These are phyloP conservation scores for Dothidotthia symphoricarpi DNA, from an alignment of 2,329 filamentous ascomycete species.

Conservation along the genomic window DNA sequence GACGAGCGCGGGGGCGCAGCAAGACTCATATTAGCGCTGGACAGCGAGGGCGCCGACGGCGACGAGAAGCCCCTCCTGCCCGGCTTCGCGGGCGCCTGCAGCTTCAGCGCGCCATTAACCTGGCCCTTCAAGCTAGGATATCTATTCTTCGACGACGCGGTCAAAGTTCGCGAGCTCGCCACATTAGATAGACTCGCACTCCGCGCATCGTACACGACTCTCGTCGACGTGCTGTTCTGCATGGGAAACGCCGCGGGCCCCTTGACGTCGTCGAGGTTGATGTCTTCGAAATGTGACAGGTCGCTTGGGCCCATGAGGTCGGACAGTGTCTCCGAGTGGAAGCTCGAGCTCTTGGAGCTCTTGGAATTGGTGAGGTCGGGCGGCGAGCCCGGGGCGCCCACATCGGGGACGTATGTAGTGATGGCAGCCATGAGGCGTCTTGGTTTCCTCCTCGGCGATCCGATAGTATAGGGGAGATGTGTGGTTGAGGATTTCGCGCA, in stretches of 20 bases:
- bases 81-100: conserved; percentile 37
- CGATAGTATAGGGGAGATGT: too few species aligned
- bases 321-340: conserved; percentile 74
- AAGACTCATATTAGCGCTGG: conserved; percentile 24
- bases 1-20: conserved; percentile 35
- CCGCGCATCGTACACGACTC: conserved; percentile 33
- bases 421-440: conserved; percentile 39
- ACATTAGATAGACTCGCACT: conserved; percentile 18
- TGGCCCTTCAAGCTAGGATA: conserved; percentile 45
- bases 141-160: conserved; percentile 35
- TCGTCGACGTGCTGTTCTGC: conserved; percentile 27
- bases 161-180: conserved; percentile 36
- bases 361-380: conserved; percentile 81
- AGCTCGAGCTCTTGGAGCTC: conserved; percentile 87
- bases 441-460: conserved; percentile 10
- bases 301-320: conserved; percentile 62
- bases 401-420: conserved; percentile 18
- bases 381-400: conserved; percentile 60
- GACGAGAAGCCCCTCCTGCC: conserved; percentile 45
- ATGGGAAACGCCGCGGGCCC: conserved; percentile 48
- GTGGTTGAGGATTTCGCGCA: conserved; percentile 13
- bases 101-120: conserved; percentile 34
- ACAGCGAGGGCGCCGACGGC: conserved; percentile 37
- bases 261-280: conserved; percentile 70
- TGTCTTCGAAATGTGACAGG: conserved; percentile 86